Evolutionary conservation across 2,329 filamentous ascomycete genomes (phyloP), one percentile per base, ranked within the genome.

Genomic region (Alternaria longipes): DNA sequence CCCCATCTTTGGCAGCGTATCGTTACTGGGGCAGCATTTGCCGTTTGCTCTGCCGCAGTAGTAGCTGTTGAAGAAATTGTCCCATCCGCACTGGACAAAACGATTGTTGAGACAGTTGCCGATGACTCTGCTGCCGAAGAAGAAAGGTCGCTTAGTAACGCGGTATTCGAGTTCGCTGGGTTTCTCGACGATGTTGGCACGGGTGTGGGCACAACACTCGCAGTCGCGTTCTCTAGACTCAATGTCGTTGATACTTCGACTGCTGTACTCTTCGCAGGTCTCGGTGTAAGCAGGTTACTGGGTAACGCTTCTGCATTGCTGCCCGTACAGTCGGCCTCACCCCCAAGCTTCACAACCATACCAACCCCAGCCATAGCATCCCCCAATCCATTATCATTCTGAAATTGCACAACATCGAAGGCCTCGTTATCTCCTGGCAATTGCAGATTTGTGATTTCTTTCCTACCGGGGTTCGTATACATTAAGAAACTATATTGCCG

Each of bases 281-380:
- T 54, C n/a, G 60, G 44, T 16, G 58, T 55, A 8, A 58, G 58
- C 12, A 60, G 36, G 47, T 47, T 62, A 12, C 46, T 51, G 18
- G 63, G 63, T 14, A 62, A 36, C 12, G 24, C 41, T 32, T 63
- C 59, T 6, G 66, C 54, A 16, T 46, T 24, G 9, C 59, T 60
- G 4, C 60, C 56, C 9, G 41, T 67, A 49, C 70, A 72, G 16
- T 67, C 49, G 5, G 64, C 68, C n/a, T 51, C 44, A 24, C 74
- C 73, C 16, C 74, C 73, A 30, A 78, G 49, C 58, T 73, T 69
- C n/a, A 78, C 74, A 3, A 73, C 69, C 74, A 78, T 77, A 1
- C 68, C 72, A 2, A 77, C 59, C 5, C 76, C 76, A 4, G 72
- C 76, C n/a, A 53, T 49, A 8, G 76, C 53, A 55, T 76, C 71